Conservation (phyloP, 2,329 filamentous ascomycete species). For the Colletotrichum graminicola region DNA sequence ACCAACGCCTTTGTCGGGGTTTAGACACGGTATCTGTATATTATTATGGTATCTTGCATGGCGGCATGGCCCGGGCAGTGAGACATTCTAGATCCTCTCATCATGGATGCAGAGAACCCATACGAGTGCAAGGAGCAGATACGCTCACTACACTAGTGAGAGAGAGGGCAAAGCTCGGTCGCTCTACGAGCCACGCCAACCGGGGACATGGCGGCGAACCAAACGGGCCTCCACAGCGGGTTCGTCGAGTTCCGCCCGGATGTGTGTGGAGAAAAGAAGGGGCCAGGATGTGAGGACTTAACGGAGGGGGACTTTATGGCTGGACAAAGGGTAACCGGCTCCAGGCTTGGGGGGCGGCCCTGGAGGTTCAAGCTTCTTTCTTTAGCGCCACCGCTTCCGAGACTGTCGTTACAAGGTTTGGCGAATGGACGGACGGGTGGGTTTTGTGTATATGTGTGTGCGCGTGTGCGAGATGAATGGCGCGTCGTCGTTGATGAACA, state of each 20-base stretch:
- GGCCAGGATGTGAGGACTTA: conserved; percentile 11
- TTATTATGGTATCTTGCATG: conserved; percentile 8
- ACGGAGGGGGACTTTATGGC: neutral
- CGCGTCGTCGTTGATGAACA: conserved; percentile 25
- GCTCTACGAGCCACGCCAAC: conserved; percentile 32
- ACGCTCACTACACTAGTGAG: conserved; percentile 9
- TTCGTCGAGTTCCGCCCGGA: conserved; percentile 33
- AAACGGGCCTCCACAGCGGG: conserved; percentile 41
- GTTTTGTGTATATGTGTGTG: neutral
- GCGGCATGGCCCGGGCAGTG: conserved; percentile 19
- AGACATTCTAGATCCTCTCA: conserved; percentile 31
- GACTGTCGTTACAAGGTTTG: conserved; percentile 1
- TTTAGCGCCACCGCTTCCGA: conserved; percentile 31
- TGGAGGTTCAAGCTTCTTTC: conserved; percentile 38
- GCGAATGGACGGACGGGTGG: neutral
- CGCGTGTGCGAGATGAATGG: neutral
- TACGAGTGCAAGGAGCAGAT: neutral
- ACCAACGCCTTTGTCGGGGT: conserved; percentile 13
- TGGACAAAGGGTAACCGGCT: conserved; percentile 12
- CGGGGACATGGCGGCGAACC: conserved; percentile 33
- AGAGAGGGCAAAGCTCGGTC: conserved; percentile 31
- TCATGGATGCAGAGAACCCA: conserved; percentile 12
- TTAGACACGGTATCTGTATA: neutral
- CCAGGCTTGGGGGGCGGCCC: conserved; percentile 5
- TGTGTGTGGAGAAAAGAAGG: conserved; percentile 26